Evolutionary conservation across 768 basidiomycete genomes (phyloP).

Genomic region (Imleria badia): DNA sequence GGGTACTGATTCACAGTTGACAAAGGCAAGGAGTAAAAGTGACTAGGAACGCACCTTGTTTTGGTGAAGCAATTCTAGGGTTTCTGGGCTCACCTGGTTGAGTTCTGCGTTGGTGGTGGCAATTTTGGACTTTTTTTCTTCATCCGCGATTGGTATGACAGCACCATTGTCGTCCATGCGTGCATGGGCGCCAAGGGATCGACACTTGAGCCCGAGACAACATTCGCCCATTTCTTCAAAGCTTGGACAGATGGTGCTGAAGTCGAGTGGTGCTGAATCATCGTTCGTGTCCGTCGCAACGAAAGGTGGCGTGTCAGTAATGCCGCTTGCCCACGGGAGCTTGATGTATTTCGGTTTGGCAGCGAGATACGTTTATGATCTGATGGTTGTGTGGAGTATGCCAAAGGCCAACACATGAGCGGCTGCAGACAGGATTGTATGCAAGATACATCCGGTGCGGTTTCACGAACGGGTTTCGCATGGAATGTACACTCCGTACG

Average conservation of each 20-base stretch:
- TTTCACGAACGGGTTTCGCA: no score
- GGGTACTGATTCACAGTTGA: constrained; percentile 49
- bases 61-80: constrained; percentile 60
- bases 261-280: constrained; percentile 9
- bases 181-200: constrained; percentile 83
- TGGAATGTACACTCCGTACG: no score
- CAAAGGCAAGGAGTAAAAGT: neutral
- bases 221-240: constrained; percentile 33
- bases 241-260: constrained; percentile 21
- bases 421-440: no score
- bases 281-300: constrained; percentile 30
- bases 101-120: constrained; percentile 57
- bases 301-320: constrained; percentile 53
- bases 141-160: constrained; percentile 49
- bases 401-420: no score
- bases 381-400: no score
- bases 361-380: no score
- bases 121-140: constrained; percentile 53
- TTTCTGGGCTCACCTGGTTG: constrained; percentile 62
- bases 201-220: constrained; percentile 77
- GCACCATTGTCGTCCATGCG: constrained; percentile 44
- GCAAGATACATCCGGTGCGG: no score
- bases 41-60: constrained; percentile 53
- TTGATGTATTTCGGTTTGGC: constrained; percentile 73
- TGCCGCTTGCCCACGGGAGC: constrained; percentile 46